Evolutionary conservation across 2,329 filamentous ascomycete species (phyloP), one percentile per base, ranked within the genome.

Genomic region (Emergomyces orientalis): DNA sequence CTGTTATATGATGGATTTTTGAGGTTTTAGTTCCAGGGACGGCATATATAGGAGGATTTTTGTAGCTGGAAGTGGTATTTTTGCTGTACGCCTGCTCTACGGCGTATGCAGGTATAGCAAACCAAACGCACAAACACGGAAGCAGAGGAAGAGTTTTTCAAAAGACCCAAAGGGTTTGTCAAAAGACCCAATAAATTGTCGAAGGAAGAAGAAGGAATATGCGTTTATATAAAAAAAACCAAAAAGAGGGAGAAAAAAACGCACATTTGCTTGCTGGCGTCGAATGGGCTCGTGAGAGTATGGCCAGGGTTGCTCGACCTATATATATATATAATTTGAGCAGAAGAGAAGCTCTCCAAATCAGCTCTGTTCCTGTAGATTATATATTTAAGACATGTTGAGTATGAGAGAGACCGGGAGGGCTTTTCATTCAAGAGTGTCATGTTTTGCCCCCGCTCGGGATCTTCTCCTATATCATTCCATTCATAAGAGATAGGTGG

Each of bases 271-370:
- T 74, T 30, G 86, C 84, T 14, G 90, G 87, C 4, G 91, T 96
- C 1, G 92, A 94, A 77, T 99, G 94, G 59, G 94, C 90, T 72
- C 90, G 84, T 45, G 93, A 94, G 59, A 97, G 84, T 61, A 92
- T 84, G 54, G 92, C 91, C 71, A 93, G 90, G 27, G 88, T 88
- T 65, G 86, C 86, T 69, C 90, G 86, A 67, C 90, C 89, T 84
- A 63, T 25, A 57, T n/a, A n/a, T 22, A 41, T 84, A 63, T 34
- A 17, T 14, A 55, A 22, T 27, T 27, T 13, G 25, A 58, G n/a
- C 56, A 30, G 37, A 27, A 4, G 25, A 13, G 22, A 5, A 22
- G n/a, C 45, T 11, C 34, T 19, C 37, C 39, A 27, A 14, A 37
- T 58, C 39, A 58, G 56, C 9, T 37, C 7, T 17, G 9, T 34